These are phyloP conservation scores for Hylodesmum podocarpum DNA, from an alignment of 306 rosid genomes.

Conservation along the genomic window DNA sequence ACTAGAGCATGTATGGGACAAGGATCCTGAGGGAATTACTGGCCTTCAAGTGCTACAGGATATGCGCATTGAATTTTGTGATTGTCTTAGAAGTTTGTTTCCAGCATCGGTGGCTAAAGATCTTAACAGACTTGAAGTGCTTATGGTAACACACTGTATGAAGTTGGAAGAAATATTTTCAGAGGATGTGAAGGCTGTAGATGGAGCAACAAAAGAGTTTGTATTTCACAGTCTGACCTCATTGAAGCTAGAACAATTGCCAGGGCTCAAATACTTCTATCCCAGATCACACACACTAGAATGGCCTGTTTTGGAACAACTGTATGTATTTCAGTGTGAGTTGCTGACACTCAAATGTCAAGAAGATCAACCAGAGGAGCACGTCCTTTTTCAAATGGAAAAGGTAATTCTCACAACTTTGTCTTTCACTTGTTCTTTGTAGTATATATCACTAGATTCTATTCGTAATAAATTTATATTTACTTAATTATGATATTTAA, in stretches of 20 bases:
- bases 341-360: too few species aligned
- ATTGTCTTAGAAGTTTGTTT: slow-evolving; percentile 15
- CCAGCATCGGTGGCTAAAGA: slow-evolving; percentile 24
- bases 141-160: not conserved
- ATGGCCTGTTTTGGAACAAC: too few species aligned
- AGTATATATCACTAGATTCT: too few species aligned
- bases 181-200: not conserved
- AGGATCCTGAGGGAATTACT: not conserved
- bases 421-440: too few species aligned
- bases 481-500: too few species aligned
- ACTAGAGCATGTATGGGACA: slow-evolving; percentile 18
- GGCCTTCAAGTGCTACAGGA: not conserved
- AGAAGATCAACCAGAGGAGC: too few species aligned
- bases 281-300: not conserved
- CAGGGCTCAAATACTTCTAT: not conserved
- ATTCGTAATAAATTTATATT: too few species aligned
- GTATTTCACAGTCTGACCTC: not conserved
- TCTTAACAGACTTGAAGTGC: not conserved
- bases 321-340: too few species aligned
- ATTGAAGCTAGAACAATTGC: not conserved
- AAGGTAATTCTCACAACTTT: too few species aligned
- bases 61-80: not conserved
- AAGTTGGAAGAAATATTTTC: not conserved
- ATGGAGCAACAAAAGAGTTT: not conserved
- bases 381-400: too few species aligned